Evolutionary conservation across 768 basidiomycete species (phyloP), one percentile per base, ranked within the genome.

Genomic region (Termitomyces sp.): DNA sequence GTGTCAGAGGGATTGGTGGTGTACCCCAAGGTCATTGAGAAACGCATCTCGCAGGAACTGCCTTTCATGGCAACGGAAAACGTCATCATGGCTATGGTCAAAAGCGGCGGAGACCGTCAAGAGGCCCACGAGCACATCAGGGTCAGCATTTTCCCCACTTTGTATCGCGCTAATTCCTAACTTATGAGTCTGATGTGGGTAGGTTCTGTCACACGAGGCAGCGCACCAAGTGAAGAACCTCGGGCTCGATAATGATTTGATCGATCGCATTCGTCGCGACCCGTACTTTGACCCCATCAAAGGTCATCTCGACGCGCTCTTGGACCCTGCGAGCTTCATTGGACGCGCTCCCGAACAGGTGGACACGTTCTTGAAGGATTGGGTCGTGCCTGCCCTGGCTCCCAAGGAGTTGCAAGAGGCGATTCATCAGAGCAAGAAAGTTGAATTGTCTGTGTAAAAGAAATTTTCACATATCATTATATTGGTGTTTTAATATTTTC

Each of bases 31-130:
- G 96, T 99, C 61, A 98, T 99, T 63, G 92, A 82, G 11, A 85
- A 94, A 44, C 87, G 93, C 39, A 95, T 99, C 71, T 73, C 86
- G 3, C 93, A 98, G 72, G 97, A 99, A 72, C 81, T 99, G 36
- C 97, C 97, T 1, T 98, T 98, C 82, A 98, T 99, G 97, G 95
- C 96, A 4, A 99, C 97, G 2, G 97, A 99, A 74, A 99, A 99
- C 72, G 83, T 99, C 74, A 98, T 98, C 75, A 98, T 99, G 97
- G 94, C 94, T 1, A 85, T 99, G 45, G 97, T 98, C 62, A 97
- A 92, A 74, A 86, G 84, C 51, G 93, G 93, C 22, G 96, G 95
- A 1, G 95, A 98, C 73, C 83, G 97, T 36, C 97, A 98, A 70
- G 94, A 93, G 73, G 93, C 93, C 8, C 97, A 98, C 70, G 97